Conservation (phyloP, 2,329 filamentous ascomycete species). For the Clarireedia homoeocarpa region DNA sequence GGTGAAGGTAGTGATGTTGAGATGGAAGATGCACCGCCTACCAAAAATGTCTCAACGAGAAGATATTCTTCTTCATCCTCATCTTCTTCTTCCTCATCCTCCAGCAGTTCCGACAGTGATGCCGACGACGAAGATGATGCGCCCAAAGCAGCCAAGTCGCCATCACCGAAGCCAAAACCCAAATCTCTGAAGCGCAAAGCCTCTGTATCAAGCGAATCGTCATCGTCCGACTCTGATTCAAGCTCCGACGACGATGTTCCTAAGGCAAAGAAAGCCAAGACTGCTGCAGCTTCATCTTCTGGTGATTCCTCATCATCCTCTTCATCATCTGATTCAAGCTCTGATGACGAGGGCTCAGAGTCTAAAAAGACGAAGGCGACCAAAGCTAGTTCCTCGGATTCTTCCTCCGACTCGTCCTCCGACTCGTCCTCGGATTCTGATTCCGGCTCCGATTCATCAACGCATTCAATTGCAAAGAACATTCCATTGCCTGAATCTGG, state of each 20-base stretch:
- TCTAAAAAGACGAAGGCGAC: conserved; percentile 41
- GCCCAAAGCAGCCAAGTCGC: conserved; percentile 19
- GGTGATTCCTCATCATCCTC: conserved; percentile 10
- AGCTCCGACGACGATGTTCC: conserved; percentile 22
- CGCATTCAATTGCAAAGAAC: conserved; percentile 24
- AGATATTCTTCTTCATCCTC: conserved; percentile 31
- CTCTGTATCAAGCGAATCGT: conserved; percentile 20
- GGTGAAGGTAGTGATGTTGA: conserved; percentile 31
- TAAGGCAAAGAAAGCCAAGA: conserved; percentile 11
- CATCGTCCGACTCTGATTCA: conserved; percentile 28
- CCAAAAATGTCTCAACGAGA: conserved; percentile 25
- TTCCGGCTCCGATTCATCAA: conserved; percentile 19
- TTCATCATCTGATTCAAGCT: conserved; percentile 20
- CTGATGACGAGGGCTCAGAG: conserved; percentile 36
- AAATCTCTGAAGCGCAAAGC: conserved; percentile 51
- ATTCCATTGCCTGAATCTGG: conserved; percentile 23
- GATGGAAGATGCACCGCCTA: conserved; percentile 27
- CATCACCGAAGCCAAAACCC: conserved; percentile 24
- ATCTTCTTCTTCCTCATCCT: conserved; percentile 33
- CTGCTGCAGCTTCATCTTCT: conserved; percentile 11
- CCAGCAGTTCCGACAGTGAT: conserved; percentile 40
- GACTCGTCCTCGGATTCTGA: conserved; percentile 23
- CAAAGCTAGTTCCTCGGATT: conserved; percentile 23
- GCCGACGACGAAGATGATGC: conserved; percentile 41
- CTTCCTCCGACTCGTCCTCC: conserved; percentile 25